These are phyloP conservation scores for Diplodia sapinea DNA, from an alignment of 2,329 filamentous ascomycete species.

Conservation along the genomic window DNA sequence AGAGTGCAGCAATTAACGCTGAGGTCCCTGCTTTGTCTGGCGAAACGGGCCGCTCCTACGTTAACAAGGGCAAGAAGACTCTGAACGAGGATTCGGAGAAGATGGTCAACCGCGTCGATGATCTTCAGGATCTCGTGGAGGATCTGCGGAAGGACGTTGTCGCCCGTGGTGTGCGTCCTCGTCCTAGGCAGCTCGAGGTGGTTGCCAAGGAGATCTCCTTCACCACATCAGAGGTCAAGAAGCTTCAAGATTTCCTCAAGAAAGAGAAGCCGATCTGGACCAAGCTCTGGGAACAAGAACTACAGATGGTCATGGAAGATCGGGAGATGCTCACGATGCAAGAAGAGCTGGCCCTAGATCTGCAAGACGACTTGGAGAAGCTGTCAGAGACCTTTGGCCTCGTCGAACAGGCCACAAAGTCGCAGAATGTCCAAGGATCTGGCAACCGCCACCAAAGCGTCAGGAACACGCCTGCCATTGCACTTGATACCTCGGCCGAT, in stretches of 20 bases:
- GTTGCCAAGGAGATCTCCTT: constrained; percentile 86
- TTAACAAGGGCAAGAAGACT: constrained; percentile 84
- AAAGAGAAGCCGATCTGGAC: constrained; percentile 96
- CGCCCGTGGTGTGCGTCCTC: constrained; percentile 84
- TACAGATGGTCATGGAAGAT: constrained; percentile 95
- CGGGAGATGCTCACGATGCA: constrained; percentile 93
- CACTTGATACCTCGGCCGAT: constrained; percentile 62
- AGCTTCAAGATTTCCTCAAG: constrained; percentile 89
- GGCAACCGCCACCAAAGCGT: constrained; percentile 59
- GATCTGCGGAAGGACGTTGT: constrained; percentile 98
- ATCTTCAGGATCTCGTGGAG: constrained; percentile 95
- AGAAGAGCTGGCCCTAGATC: constrained; percentile 90
- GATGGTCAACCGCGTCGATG: constrained; percentile 89
- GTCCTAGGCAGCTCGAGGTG: constrained; percentile 85
- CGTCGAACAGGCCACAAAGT: constrained; percentile 97
- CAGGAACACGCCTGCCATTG: constrained; percentile 43
- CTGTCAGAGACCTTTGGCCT: constrained; percentile 90
- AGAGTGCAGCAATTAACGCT: constrained; percentile 73
- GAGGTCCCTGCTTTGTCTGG: constrained; percentile 74
- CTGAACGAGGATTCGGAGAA: constrained; percentile 87
- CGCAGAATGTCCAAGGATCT: constrained; percentile 79
- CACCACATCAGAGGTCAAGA: constrained; percentile 85
- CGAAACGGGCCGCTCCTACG: constrained; percentile 82
- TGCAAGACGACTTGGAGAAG: constrained; percentile 95
- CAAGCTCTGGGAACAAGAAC: constrained; percentile 98